A percentile compares a stretch with the other conserved stretches of the same genome.
Evolutionary conservation across 2,329 filamentous ascomycete species (phyloP).

Genomic region (Pseudocercospora macadamiae): DNA sequence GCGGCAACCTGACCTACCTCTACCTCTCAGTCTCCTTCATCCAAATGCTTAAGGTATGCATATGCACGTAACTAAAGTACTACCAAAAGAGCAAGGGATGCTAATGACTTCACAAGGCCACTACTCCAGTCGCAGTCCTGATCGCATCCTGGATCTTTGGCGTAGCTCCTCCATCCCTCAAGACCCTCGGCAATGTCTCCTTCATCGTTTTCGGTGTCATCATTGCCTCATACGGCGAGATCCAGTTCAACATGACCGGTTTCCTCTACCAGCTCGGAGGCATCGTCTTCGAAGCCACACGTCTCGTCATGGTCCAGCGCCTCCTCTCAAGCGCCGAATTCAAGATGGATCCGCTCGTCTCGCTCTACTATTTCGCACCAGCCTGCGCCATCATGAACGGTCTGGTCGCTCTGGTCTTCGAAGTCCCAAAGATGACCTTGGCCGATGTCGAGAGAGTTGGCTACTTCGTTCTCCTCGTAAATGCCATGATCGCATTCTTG

Average conservation of each 20-base stretch:
- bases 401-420: constrained; percentile 71
- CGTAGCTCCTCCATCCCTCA: constrained; percentile 79
- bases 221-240: constrained; percentile 93
- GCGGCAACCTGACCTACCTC: constrained; percentile 92
- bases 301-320: constrained; percentile 81
- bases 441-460: constrained; percentile 74
- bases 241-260: constrained; percentile 82
- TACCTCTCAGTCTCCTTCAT: constrained; percentile 97
- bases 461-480: constrained; percentile 70
- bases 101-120: constrained; percentile 63
- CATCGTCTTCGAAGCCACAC: constrained; percentile 79
- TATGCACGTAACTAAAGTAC: neutral
- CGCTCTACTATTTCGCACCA: constrained; percentile 87
- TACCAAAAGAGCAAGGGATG: neutral
- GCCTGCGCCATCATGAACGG: constrained; percentile 83
- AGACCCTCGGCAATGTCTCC: constrained; percentile 88
- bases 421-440: constrained; percentile 70
- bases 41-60: constrained; percentile 89
- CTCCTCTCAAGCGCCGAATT: constrained; percentile 80
- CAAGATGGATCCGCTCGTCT: constrained; percentile 90
- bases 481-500: constrained; percentile 77
- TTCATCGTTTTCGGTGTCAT: constrained; percentile 93
- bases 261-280: constrained; percentile 79
- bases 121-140: constrained; percentile 90
- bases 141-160: constrained; percentile 87